Percentiles rank a stretch among this genome's conserved stretches.
phyloP scores from a whole-genome alignment of 306 rosid genomes.

The Medicago ruthenica region DNA sequence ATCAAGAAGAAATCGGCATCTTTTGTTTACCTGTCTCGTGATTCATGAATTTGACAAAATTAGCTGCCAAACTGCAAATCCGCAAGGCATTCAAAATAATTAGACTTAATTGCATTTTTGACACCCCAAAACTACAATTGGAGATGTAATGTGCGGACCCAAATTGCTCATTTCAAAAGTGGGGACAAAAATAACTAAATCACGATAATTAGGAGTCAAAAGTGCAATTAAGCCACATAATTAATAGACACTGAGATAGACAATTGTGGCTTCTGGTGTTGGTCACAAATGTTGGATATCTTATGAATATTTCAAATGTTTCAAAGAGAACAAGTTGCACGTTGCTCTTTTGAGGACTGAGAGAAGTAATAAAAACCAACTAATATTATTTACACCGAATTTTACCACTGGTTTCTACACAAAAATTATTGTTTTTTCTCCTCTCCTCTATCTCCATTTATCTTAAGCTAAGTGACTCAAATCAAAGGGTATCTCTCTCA shows the following conservation, averaged over 20 bases:
- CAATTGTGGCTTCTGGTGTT: constrained; percentile 11
- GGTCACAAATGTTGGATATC: neutral
- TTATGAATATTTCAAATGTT: neutral
- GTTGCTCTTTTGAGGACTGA: neutral
- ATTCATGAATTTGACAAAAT: constrained; percentile 40
- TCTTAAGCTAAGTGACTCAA: constrained; percentile 17
- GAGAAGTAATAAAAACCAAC: neutral
- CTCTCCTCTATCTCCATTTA: neutral
- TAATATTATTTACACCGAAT: neutral
- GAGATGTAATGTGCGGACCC: no score
- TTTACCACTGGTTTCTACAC: neutral
- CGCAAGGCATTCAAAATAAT: constrained; percentile 13
- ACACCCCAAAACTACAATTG: no score
- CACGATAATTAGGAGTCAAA: no score
- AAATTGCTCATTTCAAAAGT: no score
- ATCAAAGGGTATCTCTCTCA: constrained; percentile 24
- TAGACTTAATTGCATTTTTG: no score
- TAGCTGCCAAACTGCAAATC: constrained; percentile 23
- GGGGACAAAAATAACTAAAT: no score
- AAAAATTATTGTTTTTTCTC: neutral
- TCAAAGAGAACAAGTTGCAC: neutral
- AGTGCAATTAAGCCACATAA: no score
- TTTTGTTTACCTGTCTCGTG: constrained; percentile 81
- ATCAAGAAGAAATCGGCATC: constrained; percentile 94
- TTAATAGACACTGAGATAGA: neutral